phyloP scores from a whole-genome alignment of 2,329 filamentous ascomycete genomes.

The Fusarium cicatricum region DNA sequence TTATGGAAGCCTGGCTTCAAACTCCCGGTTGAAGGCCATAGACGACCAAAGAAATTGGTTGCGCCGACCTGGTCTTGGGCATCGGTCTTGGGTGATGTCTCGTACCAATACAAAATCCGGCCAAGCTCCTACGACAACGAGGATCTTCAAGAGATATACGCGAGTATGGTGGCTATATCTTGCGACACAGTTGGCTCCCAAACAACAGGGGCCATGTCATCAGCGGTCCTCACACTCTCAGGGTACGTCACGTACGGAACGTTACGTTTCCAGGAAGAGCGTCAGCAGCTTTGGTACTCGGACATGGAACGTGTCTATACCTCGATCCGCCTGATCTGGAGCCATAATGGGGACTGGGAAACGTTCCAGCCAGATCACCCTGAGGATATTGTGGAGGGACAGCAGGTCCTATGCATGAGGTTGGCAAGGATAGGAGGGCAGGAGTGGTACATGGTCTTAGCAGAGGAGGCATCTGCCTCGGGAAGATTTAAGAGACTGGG shows the following conservation, averaged over 20 bases:
- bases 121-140: not conserved
- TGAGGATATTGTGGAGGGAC: conserved; percentile 7
- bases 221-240: conserved; percentile 7
- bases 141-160: conserved; percentile 4
- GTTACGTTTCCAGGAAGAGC: not conserved
- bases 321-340: not conserved
- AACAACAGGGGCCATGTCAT: not conserved
- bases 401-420: conserved; percentile 6
- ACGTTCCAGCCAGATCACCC: conserved; percentile 6
- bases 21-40: too few relatives aligned
- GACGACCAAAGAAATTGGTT: conserved; percentile 1
- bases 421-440: conserved; percentile 1
- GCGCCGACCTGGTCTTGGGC: conserved; percentile 26
- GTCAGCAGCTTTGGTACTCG: not conserved
- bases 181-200: not conserved
- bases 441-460: conserved; percentile 17
- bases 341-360: not conserved
- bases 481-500: conserved; percentile 8
- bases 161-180: not conserved
- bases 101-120: conserved; percentile 3
- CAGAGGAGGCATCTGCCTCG: not conserved
- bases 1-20: not conserved
- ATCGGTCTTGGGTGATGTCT: conserved; percentile 5
- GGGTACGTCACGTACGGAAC: conserved; percentile 1
- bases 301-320: not conserved